Conservation (phyloP, 1,284 basidiomycete genomes). For the Earliella scabrosa region DNA sequence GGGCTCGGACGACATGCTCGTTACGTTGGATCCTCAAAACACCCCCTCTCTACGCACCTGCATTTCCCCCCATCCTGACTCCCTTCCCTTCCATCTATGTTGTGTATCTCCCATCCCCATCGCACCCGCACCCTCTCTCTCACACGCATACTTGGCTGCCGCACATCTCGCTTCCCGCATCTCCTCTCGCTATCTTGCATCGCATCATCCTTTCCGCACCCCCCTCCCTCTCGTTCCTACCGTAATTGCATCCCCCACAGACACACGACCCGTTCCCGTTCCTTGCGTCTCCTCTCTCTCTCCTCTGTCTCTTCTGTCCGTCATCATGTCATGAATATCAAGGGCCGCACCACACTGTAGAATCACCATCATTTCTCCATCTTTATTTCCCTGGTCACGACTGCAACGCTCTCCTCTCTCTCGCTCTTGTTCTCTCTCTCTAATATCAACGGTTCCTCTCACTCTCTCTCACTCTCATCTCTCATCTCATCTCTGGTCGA, state of each 20-base stretch:
- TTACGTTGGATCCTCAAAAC: not conserved
- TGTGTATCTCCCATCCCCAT: not conserved
- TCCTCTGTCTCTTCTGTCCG: not conserved
- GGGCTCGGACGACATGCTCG: not conserved
- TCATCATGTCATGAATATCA: not conserved
- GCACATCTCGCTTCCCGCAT: not conserved
- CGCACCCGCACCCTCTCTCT: not conserved
- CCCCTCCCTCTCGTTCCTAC: not conserved
- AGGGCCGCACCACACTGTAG: conserved; percentile 10
- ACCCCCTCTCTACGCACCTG: no score
- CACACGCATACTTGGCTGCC: not conserved
- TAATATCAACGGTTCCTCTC: not conserved
- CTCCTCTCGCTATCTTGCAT: not conserved
- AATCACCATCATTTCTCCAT: conserved; percentile 5
- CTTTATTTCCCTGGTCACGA: no score
- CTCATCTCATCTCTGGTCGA: not conserved
- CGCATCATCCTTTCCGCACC: not conserved
- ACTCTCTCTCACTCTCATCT: not conserved
- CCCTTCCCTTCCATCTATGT: not conserved
- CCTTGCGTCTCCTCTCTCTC: not conserved
- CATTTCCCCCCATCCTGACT: not conserved
- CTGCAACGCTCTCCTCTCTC: not conserved
- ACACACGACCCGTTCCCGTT: not conserved
- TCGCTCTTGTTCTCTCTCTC: not conserved
- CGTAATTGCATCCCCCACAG: not conserved